Conservation (phyloP, 495 filamentous ascomycete genomes). For the Penicillium turbatum region DNA sequence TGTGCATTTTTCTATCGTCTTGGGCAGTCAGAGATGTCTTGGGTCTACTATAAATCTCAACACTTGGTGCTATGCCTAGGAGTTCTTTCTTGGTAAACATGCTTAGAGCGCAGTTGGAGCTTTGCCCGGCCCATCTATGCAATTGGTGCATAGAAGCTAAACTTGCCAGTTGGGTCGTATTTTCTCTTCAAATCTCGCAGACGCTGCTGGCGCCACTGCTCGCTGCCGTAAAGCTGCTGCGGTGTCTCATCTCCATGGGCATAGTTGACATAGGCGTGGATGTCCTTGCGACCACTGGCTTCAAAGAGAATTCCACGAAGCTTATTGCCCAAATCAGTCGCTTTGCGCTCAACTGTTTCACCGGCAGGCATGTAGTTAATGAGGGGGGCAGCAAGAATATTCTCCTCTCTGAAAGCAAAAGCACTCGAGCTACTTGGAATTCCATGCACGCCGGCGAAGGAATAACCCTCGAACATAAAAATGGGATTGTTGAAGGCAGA, state of each 20-base stretch:
- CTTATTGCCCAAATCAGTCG: conserved; percentile 35
- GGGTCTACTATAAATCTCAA: neutral
- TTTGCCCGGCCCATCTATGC: neutral
- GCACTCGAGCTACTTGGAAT: conserved; percentile 33
- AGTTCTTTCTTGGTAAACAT: too few species aligned
- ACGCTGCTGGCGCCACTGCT: conserved; percentile 42
- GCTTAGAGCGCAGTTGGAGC: too few species aligned
- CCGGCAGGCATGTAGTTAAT: conserved; percentile 35
- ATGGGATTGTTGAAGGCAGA: conserved; percentile 36
- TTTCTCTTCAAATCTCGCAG: conserved; percentile 48
- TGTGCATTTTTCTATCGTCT: neutral
- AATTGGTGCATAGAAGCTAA: conserved; percentile 52
- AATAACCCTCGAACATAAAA: conserved; percentile 56
- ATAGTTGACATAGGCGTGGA: conserved; percentile 58
- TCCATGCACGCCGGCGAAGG: conserved; percentile 41
- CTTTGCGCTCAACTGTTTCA: conserved; percentile 25
- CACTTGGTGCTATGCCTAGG: too few species aligned
- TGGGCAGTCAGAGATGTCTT: neutral
- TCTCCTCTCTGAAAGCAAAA: conserved; percentile 41
- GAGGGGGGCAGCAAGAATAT: conserved; percentile 43
- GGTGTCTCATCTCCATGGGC: conserved; percentile 50
- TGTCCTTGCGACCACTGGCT: conserved; percentile 30
- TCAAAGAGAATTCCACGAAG: conserved; percentile 40
- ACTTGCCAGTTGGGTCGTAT: conserved; percentile 51
- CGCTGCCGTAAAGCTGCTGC: conserved; percentile 47